Conservation (phyloP, 1,284 basidiomycete species). For the Cystobasidiaceae sp. region DNA sequence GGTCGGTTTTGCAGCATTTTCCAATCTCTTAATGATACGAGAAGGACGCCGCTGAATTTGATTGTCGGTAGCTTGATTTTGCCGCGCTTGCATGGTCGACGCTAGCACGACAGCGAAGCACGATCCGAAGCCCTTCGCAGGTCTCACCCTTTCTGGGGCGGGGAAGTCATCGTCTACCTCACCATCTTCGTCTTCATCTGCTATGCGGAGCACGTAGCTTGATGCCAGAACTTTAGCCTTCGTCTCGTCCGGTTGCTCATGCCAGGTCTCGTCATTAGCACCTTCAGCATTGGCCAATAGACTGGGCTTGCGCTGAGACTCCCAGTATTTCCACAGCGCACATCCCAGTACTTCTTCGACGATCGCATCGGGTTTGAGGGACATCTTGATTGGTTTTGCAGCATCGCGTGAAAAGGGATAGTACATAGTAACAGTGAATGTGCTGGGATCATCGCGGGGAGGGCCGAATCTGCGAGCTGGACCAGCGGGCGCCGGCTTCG, state of each 20-base stretch:
- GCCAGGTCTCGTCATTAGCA: slow-evolving; percentile 45
- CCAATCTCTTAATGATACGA: slow-evolving; percentile 56
- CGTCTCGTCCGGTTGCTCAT: slow-evolving; percentile 59
- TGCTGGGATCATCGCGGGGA: slow-evolving; percentile 43
- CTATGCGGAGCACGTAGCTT: slow-evolving; percentile 91
- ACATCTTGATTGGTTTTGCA: slow-evolving; percentile 50
- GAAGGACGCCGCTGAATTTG: slow-evolving; percentile 73
- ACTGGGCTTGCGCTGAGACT: slow-evolving; percentile 72
- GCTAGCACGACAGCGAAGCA: slow-evolving; percentile 75
- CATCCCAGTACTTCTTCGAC: slow-evolving; percentile 96
- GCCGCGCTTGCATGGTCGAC: slow-evolving; percentile 71
- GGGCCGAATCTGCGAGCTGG: slow-evolving; percentile 50
- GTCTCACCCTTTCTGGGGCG: slow-evolving; percentile 80
- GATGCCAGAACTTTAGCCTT: slow-evolving; percentile 63
- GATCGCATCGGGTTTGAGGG: slow-evolving; percentile 77
- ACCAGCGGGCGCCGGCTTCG: slow-evolving; percentile 49
- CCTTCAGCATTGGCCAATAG: slow-evolving; percentile 59
- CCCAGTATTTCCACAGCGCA: slow-evolving; percentile 84
- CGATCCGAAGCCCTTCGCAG: slow-evolving; percentile 67
- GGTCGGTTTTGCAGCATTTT: slow-evolving; percentile 54
- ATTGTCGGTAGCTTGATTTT: slow-evolving; percentile 68
- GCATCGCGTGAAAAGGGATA: slow-evolving; percentile 77
- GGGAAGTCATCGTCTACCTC: slow-evolving; percentile 99
- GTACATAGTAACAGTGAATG: slow-evolving; percentile 66
- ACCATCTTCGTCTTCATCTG: slow-evolving; percentile 95